Conservation (phyloP, 495 filamentous ascomycete genomes). For the Aspergillus funiculosus region DNA sequence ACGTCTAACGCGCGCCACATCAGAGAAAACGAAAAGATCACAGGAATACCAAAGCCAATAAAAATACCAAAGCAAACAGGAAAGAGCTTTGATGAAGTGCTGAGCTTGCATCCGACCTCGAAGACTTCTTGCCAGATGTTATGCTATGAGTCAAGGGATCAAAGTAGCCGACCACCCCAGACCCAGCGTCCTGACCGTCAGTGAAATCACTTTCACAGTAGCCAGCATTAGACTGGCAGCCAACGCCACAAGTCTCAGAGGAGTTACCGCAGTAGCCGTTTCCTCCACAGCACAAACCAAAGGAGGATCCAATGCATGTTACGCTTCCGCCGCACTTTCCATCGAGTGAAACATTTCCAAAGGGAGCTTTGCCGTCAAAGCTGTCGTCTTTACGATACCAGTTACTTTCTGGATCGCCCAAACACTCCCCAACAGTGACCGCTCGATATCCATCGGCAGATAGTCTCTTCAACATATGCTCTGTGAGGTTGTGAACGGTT, state of each 20-base stretch:
- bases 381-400: slow-evolving; percentile 57
- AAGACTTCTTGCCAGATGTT: slow-evolving; percentile 6
- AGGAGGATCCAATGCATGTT: slow-evolving; percentile 45
- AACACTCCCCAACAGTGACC: slow-evolving; percentile 73
- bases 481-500: slow-evolving; percentile 69
- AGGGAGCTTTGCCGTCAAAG: slow-evolving; percentile 22
- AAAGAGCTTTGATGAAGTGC: background rate
- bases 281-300: slow-evolving; percentile 39
- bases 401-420: slow-evolving; percentile 60
- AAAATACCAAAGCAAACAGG: slow-evolving; percentile 6
- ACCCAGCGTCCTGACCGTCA: background rate
- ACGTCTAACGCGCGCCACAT: too few relatives aligned
- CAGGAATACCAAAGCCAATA: slow-evolving; percentile 9
- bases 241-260: slow-evolving; percentile 43
- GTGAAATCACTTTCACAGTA: slow-evolving; percentile 31
- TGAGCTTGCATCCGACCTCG: slow-evolving; percentile 14
- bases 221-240: slow-evolving; percentile 46
- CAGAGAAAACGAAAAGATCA: background rate
- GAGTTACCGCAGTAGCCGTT: slow-evolving; percentile 45
- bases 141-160: background rate
- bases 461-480: slow-evolving; percentile 62
- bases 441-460: slow-evolving; percentile 52
- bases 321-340: slow-evolving; percentile 47
- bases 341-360: slow-evolving; percentile 40
- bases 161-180: background rate